Base-by-base conservation (phyloP, 1,284 basidiomycete species). In the Trichosporon sp. region DNA sequence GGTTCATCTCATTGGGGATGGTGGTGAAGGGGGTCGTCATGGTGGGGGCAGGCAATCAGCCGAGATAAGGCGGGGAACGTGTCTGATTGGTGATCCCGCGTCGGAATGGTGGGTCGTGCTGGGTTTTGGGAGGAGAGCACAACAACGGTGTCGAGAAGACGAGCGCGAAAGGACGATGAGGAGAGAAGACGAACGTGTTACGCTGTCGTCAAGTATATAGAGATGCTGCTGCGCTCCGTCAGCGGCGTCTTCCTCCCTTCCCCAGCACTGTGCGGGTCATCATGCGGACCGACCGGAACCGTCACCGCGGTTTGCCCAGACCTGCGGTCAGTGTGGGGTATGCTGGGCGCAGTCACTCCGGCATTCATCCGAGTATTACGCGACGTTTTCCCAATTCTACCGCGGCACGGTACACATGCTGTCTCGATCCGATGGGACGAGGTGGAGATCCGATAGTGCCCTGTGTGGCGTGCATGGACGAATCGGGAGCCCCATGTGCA, bases 1-100 rank as follows among this genome's bases (percentile, higher is more conserved):
- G 71, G 73, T 74, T 71, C 65, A 70, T 66, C 26, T 43, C 43
- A 32, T 51, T 51, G 19, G 76, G 43, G 73, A 72, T 26, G 64
- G 16, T 51, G 76, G 71, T 10, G 78, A 70, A n/a, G 46, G 31
- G 5, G 56, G 54, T 48, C 69, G 68, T 35, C 59, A 63, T 63
- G 11, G 31, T 35, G 59, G 51, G 19, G 51, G 10, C 51, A 21
- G 48, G 51, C 51, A 54, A 54, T 54, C 51, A 54, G 51, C 51
- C 51, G 51, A 54, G 51, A 54, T 54, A 54, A 54, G 51, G 19
- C 21, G 51, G 51, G 8, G 21, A 26, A 8, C 2, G 51, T 10
- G 51, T 54, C 51, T 54, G 51, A 54, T 54, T 54, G 51, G 51
- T 26, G 51, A 26, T 26, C 51, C 51, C n/a, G 19, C 16, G 43